Evolutionary conservation across 331 rosid species (phyloP).

Genomic region (Quercus tomentella): DNA sequence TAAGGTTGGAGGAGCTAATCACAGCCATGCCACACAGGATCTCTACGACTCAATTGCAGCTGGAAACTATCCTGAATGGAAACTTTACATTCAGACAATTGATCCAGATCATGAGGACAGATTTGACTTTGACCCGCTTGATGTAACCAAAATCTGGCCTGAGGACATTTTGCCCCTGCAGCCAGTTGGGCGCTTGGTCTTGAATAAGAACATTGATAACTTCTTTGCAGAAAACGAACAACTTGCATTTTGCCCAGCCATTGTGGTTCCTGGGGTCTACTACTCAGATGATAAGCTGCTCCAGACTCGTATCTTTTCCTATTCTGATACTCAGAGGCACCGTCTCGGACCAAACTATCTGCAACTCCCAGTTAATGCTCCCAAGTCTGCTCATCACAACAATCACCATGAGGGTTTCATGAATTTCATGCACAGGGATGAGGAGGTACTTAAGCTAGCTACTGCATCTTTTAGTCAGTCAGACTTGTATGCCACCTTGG

Average conservation of each 20-base stretch:
- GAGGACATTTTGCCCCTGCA: slow-evolving; percentile 88
- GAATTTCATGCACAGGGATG: slow-evolving; percentile 93
- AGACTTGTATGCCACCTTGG: background rate
- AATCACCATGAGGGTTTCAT: slow-evolving; percentile 86
- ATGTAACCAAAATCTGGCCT: slow-evolving; percentile 80
- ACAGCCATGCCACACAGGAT: slow-evolving; percentile 94
- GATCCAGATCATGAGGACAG: slow-evolving; percentile 77
- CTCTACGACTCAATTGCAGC: slow-evolving; percentile 86
- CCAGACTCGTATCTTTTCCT: slow-evolving; percentile 76
- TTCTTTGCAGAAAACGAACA: slow-evolving; percentile 96
- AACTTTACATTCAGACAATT: slow-evolving; percentile 69
- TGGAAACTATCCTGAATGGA: slow-evolving; percentile 95
- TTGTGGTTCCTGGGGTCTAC: slow-evolving; percentile 80
- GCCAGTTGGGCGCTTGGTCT: slow-evolving; percentile 91
- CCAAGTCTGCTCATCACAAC: slow-evolving; percentile 81
- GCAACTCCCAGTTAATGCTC: slow-evolving; percentile 87
- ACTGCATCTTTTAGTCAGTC: background rate
- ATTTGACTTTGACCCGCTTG: slow-evolving; percentile 87
- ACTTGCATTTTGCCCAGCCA: slow-evolving; percentile 78
- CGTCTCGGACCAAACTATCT: slow-evolving; percentile 95
- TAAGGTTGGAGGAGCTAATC: slow-evolving; percentile 80
- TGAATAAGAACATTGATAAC: slow-evolving; percentile 83
- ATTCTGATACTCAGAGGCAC: slow-evolving; percentile 86
- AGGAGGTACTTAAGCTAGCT: slow-evolving; percentile 55
- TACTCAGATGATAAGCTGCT: slow-evolving; percentile 87